Percentiles rank a stretch among this genome's conserved stretches.
phyloP scores from a whole-genome alignment of 1,284 basidiomycete species.

The Fistulina hepatica region DNA sequence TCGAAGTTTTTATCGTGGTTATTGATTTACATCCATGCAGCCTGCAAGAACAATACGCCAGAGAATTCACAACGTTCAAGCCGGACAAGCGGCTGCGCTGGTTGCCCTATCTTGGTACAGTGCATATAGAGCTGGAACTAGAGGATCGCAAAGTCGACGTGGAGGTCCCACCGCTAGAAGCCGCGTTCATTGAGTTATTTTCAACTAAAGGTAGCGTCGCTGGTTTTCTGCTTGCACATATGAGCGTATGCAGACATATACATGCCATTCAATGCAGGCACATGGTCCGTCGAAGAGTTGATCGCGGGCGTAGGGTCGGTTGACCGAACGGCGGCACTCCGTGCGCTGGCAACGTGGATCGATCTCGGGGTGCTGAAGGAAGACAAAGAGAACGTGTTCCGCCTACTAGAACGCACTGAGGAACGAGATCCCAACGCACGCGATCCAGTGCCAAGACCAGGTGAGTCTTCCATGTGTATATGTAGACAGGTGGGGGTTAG shows the following conservation, averaged over 20 bases:
- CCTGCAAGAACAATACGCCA: conserved; percentile 64
- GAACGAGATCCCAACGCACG: conserved; percentile 24
- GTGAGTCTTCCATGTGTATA: conserved; percentile 20
- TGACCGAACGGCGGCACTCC: conserved; percentile 52
- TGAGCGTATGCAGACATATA: neutral
- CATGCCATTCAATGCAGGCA: conserved; percentile 31
- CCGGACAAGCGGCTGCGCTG: conserved; percentile 84
- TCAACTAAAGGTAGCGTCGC: conserved; percentile 44
- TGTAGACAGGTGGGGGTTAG: conserved; percentile 6
- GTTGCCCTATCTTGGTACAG: conserved; percentile 77
- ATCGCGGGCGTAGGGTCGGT: conserved; percentile 50
- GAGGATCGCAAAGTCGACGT: conserved; percentile 68
- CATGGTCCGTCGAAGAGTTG: conserved; percentile 61
- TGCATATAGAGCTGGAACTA: conserved; percentile 69
- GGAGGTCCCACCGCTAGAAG: conserved; percentile 79
- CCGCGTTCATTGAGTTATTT: conserved; percentile 82
- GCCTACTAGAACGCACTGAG: conserved; percentile 53
- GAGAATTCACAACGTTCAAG: conserved; percentile 71
- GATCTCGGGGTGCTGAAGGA: conserved; percentile 72
- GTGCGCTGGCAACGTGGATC: conserved; percentile 75
- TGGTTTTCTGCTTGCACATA: neutral
- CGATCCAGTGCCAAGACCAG: conserved; percentile 20
- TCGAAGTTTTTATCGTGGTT: conserved; percentile 4
- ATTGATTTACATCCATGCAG: conserved; percentile 27
- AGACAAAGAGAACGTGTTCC: conserved; percentile 44